These are phyloP conservation scores for Starmerella gropengiesseri DNA, from an alignment of 805 yeast genomes.

Conservation along the genomic window DNA sequence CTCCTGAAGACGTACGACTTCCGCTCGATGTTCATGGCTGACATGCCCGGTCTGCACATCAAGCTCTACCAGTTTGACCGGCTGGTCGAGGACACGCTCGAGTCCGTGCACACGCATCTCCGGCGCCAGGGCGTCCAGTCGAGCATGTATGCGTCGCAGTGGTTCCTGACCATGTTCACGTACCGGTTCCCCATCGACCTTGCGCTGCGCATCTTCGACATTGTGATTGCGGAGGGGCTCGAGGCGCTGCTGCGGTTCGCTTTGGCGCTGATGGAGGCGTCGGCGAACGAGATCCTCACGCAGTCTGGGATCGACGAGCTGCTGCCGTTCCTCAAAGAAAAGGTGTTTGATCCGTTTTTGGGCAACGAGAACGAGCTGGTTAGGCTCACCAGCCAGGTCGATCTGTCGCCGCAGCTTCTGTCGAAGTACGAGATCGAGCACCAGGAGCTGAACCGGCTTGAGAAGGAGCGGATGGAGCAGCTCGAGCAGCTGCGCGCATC, in stretches of 20 bases:
- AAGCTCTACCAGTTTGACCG: conserved; percentile 85
- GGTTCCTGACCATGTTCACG: conserved; percentile 93
- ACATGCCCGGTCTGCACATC: conserved; percentile 86
- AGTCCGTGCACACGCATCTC: conserved; percentile 63
- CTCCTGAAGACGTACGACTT: conserved; percentile 80
- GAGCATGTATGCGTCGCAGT: conserved; percentile 94
- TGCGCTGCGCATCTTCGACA: conserved; percentile 78
- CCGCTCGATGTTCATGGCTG: conserved; percentile 67
- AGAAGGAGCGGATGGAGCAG: conserved; percentile 53
- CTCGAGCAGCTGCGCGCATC: conserved; percentile 47
- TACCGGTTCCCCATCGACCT: conserved; percentile 86
- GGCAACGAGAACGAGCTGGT: conserved; percentile 62
- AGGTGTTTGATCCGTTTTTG: conserved; percentile 59
- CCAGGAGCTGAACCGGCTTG: conserved; percentile 57
- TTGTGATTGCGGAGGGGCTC: conserved; percentile 80
- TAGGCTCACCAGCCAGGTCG: conserved; percentile 61
- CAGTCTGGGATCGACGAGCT: conserved; percentile 62
- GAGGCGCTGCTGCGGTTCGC: conserved; percentile 81
- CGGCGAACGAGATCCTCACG: conserved; percentile 45
- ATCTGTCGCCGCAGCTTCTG: conserved; percentile 61
- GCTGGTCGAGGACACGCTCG: conserved; percentile 63
- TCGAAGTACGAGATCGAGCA: conserved; percentile 64
- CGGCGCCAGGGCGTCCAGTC: conserved; percentile 78
- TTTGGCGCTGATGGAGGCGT: conserved; percentile 62
- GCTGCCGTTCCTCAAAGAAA: conserved; percentile 66